Base-by-base conservation (phyloP, 176 grass and related monocot species). In the Musa troglodytarum region DNA sequence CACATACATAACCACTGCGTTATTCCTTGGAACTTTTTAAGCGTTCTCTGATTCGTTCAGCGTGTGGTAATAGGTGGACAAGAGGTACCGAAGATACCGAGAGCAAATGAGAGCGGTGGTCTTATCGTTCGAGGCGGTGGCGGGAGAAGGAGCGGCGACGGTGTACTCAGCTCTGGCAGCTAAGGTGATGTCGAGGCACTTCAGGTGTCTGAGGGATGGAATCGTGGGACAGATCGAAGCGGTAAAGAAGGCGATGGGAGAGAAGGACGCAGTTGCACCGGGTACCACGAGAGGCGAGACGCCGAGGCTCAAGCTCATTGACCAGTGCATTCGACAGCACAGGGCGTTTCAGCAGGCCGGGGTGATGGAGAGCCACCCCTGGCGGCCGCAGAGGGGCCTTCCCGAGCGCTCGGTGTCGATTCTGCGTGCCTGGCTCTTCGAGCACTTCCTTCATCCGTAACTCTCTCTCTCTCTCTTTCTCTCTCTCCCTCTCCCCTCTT, bases 171-270 rank as follows among this genome's bases (percentile, higher is more conserved):
- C 82, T 54, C 61, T 94, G 82, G 90, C 95, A 55, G 83, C 88
- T 2, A 82, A 81, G 70, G 93, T 88, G 1, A 99, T 99, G 69
- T 99, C 95, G 28, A 62, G 77, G 79, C 95, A 94, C 78, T 99
- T 99, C 54, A 68, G 90, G 19, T 87, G 70, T 53, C 79, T 99
- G 13, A 82, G 95, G 51, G 95, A 99, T 52, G 86, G 91, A 53
- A 76, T 99, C 20, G 88, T 88, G 54, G 82, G 25, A 49, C 91
- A 94, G 76, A 81, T 94, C 61, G 83, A 81, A 49, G 82, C 73
- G 10, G 74, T 53, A 54, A 75, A 82, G 26, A 91, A 81, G 72
- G 95, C 88, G 10, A 79, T 94, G 17, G 65, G 28, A 4, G 76
- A 69, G 64, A 69, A 49, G 76, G 76, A 78, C 8, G 8, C 52